phyloP scores from a whole-genome alignment of 495 filamentous ascomycete species.

The Penicillium bialowiezense region DNA sequence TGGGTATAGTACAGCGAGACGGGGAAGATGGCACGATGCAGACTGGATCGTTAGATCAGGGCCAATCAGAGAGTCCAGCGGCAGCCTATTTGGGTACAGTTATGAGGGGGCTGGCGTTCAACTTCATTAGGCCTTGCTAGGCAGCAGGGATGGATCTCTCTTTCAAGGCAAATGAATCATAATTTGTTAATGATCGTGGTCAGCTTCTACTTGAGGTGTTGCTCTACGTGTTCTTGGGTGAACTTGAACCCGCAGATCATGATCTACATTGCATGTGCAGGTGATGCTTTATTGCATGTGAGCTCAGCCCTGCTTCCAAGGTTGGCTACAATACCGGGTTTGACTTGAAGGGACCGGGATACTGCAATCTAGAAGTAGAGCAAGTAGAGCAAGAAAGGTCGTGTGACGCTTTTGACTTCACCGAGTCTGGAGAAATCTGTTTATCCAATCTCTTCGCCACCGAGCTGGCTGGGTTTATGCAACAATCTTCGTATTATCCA shows the following conservation, averaged over 20 bases:
- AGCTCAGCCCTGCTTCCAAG: constrained; percentile 26
- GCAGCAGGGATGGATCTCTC: constrained; percentile 1
- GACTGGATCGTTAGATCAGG: not conserved
- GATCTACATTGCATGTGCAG: constrained; percentile 26
- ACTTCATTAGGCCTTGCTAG: not conserved
- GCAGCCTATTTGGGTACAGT: constrained; percentile 1
- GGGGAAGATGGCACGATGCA: constrained; percentile 13
- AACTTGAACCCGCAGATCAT: constrained; percentile 10
- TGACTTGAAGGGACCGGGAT: too few species aligned
- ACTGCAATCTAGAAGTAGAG: not conserved
- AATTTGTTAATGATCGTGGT: not conserved
- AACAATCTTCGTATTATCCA: constrained; percentile 6
- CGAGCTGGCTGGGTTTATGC: not conserved
- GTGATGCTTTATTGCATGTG: constrained; percentile 24
- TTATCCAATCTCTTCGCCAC: not conserved
- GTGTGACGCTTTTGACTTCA: not conserved
- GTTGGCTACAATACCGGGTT: constrained; percentile 2
- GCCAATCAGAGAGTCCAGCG: constrained; percentile 7
- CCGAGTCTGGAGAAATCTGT: not conserved
- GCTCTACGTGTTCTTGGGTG: too few species aligned
- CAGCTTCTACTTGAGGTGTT: not conserved
- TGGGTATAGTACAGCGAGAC: not conserved
- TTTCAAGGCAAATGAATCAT: too few species aligned
- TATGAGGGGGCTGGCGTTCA: not conserved
- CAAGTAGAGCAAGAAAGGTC: not conserved